Base-by-base conservation (phyloP, 352 stramenopile species). In the Phytopythium aichiense region DNA sequence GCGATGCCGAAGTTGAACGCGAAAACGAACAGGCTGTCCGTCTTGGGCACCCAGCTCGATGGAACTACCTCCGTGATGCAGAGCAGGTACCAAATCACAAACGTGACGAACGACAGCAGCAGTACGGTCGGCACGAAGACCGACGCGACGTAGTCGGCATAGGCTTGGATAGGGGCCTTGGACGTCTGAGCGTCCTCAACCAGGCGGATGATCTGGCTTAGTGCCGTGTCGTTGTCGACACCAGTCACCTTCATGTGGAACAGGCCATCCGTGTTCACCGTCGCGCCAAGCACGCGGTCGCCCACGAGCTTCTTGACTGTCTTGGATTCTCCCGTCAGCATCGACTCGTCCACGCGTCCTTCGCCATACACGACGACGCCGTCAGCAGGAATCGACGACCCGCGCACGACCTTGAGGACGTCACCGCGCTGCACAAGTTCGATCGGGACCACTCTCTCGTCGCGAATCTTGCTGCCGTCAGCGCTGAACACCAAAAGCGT, bases 121-220 rank as follows among this genome's bases (percentile, higher is more conserved):
- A 99, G 73, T 16, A 99, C 95, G 4, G 88, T 80, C 13, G 97
- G 98, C 20, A 98, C 97, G 66, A 99, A 99, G 7, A 98, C 74
- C 9, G 89, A 90, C 15, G 96, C 92, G 55, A 99, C 75, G 55
- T 92, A 93, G 82, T 99, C 98, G 2, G 97, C 98, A 60, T 98
- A 97, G 11, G 91, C 93, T 80, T 99, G 97, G 63, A 99, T 99
- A 28, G 97, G 94, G 30, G 97, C 96, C 72, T 99, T 99, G 23
- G 84, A 94, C 22, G 96, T 95, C 84, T 99, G 98, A 4, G 98
- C 98, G 31, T 98, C 90, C 73, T 99, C 95, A 25, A 99, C 96
- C 16, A 99, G 83, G n/a, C 89, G 84, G 63, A 99, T 97, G 58
- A 99, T 99, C 69, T 99, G 96, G 49, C 96, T 94, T 37, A 99